These are phyloP conservation scores for Ceratocystis ficicola DNA, from an alignment of 2,329 filamentous ascomycete genomes.

Conservation along the genomic window DNA sequence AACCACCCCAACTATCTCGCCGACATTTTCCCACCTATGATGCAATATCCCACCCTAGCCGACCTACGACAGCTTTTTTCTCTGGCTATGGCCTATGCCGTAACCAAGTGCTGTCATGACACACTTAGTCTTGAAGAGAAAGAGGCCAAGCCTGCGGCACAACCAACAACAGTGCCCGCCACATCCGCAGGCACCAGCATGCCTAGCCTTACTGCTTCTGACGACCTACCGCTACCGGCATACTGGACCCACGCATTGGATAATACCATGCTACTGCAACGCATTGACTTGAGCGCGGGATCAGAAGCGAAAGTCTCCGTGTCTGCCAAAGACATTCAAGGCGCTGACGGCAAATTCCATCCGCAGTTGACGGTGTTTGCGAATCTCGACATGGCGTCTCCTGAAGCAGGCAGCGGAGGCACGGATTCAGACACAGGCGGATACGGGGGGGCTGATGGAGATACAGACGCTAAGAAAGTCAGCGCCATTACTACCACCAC, in stretches of 20 bases:
- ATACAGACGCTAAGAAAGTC: background rate
- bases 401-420: background rate
- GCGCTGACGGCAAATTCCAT: background rate
- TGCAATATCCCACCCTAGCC: slow-evolving; percentile 35
- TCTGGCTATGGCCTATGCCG: slow-evolving; percentile 33
- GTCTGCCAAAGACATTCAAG: background rate
- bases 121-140: slow-evolving; percentile 21
- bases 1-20: slow-evolving; percentile 28
- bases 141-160: background rate
- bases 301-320: slow-evolving; percentile 1
- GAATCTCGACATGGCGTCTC: background rate
- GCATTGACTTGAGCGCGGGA: background rate
- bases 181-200: background rate
- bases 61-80: slow-evolving; percentile 38
- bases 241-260: slow-evolving; percentile 14
- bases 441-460: background rate
- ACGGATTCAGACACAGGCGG: background rate
- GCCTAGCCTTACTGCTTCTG: background rate
- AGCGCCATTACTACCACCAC: background rate
- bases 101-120: slow-evolving; percentile 31
- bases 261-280: slow-evolving; percentile 9
- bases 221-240: background rate
- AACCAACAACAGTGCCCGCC: background rate
- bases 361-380: slow-evolving; percentile 7
- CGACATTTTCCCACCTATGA: slow-evolving; percentile 34